Percentiles rank a stretch among this genome's conserved stretches.
Conservation (phyloP, 2,329 filamentous ascomycete species). For the Mycocentrospora acerina region DNA sequence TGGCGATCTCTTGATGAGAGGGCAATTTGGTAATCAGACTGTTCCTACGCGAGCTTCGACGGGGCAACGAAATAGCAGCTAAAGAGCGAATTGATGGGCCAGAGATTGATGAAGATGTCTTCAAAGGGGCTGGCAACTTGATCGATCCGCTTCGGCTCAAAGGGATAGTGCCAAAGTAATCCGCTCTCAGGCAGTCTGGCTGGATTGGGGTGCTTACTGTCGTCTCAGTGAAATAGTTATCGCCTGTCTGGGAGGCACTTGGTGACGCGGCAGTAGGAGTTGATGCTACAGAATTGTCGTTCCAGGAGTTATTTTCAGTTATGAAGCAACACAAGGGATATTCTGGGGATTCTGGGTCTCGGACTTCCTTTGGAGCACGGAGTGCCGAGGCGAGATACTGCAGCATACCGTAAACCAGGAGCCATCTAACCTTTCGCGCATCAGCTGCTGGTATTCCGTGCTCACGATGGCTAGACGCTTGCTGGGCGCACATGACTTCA, state of each 20-base stretch:
- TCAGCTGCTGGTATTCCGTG: constrained; percentile 64
- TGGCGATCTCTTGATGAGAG: too few relatives aligned
- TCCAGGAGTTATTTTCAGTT: constrained; percentile 45
- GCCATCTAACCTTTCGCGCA: constrained; percentile 76
- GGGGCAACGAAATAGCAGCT: constrained; percentile 30
- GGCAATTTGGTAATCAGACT: constrained; percentile 26
- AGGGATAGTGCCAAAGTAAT: constrained; percentile 34
- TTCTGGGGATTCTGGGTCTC: constrained; percentile 55
- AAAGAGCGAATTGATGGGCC: constrained; percentile 41
- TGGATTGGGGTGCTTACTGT: constrained; percentile 32
- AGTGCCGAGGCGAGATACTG: constrained; percentile 71
- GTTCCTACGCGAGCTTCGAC: constrained; percentile 30
- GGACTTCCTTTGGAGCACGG: constrained; percentile 62
- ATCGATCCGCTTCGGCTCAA: constrained; percentile 29
- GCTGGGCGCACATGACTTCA: constrained; percentile 58
- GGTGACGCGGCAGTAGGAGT: constrained; percentile 14
- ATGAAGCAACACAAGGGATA: constrained; percentile 61
- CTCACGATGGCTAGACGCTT: constrained; percentile 54
- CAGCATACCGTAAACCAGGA: constrained; percentile 71
- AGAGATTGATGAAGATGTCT: constrained; percentile 26
- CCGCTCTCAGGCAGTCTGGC: constrained; percentile 50
- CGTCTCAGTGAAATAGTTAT: constrained; percentile 15
- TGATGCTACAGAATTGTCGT: constrained; percentile 14
- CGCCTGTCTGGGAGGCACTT: constrained; percentile 16
- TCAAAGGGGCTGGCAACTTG: constrained; percentile 33